These are phyloP conservation scores for Acacia crassicarpa DNA, from an alignment of 306 rosid genomes.

Conservation along the genomic window DNA sequence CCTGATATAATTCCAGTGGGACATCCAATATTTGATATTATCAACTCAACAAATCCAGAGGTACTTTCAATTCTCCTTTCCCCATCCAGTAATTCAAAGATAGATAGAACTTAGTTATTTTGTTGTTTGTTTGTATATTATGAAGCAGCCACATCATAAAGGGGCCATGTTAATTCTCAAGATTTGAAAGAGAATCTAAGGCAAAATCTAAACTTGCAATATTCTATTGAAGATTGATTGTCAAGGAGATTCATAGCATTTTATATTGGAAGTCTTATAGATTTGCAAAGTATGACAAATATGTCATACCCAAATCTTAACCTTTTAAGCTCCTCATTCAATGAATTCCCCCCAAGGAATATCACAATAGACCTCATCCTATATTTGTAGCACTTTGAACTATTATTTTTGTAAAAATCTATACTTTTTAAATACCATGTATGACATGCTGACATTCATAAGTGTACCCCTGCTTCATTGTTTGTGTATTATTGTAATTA, in stretches of 20 bases:
- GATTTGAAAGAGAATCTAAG: neutral
- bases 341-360: neutral
- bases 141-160: neutral
- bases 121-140: neutral
- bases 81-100: neutral
- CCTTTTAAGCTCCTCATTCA: neutral
- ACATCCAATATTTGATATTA: conserved; percentile 94
- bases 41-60: conserved; percentile 92
- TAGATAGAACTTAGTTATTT: conserved; percentile 4
- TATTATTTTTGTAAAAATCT: neutral
- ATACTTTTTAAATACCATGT: no score
- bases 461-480: conserved; percentile 4
- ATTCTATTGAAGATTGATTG: neutral
- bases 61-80: conserved; percentile 42
- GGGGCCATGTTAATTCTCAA: neutral
- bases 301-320: neutral
- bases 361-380: neutral
- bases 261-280: neutral
- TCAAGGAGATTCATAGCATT: neutral
- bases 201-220: neutral
- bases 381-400: neutral
- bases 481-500: neutral
- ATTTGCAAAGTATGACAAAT: neutral
- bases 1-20: conserved; percentile 91
- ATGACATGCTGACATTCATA: neutral